Base-by-base conservation (phyloP, 1,284 basidiomycete genomes). In the Cryptococcus depauperatus region DNA sequence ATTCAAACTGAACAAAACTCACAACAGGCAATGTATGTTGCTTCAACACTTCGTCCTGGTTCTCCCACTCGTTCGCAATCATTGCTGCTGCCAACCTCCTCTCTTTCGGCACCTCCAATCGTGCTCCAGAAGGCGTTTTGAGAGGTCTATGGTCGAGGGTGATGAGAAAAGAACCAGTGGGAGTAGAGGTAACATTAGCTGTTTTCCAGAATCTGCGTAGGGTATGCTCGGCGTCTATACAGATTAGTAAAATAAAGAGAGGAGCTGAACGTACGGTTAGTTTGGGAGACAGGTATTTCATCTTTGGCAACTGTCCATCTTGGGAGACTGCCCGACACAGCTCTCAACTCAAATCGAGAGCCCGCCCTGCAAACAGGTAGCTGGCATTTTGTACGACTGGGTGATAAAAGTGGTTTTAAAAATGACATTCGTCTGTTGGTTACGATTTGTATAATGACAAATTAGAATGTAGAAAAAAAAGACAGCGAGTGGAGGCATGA, bases 61-160 rank as follows among this genome's bases (percentile, higher is more conserved):
- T 87, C 64, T 95, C 88, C 93, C 93, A 98, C 73, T 98, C 93
- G 48, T 84, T 79, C 9, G 91, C 92, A 55, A 98, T 83, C 46
- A 96, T 76, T 1, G 84, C 76, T 1, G 93, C 91, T 16, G 86
- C 75, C 27, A 93, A 66, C 37, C 75, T 70, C 57, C 87, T 84
- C 47, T 80, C 74, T 30, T 73, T 68, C 0, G 91, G 91, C 14
- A 98, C 63, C 22, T 81, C 64, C 26, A 98, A 72, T 5, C 76
- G 76, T 29, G 82, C 79, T 5, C 92, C 91, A 0, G 75, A 77
- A 0, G 93, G 91, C 14, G 93, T 97, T 66, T 86, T 90, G 46
- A 98, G 76, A 0, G 85, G 74, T 22, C 90, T 80, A 50, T 80
- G 78, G 74, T 98, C 93, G 39, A 98, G 76, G 5, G 83, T 84